Evolutionary conservation across 306 rosid genomes (phyloP).

Genomic region (Cucurbita moschata): DNA sequence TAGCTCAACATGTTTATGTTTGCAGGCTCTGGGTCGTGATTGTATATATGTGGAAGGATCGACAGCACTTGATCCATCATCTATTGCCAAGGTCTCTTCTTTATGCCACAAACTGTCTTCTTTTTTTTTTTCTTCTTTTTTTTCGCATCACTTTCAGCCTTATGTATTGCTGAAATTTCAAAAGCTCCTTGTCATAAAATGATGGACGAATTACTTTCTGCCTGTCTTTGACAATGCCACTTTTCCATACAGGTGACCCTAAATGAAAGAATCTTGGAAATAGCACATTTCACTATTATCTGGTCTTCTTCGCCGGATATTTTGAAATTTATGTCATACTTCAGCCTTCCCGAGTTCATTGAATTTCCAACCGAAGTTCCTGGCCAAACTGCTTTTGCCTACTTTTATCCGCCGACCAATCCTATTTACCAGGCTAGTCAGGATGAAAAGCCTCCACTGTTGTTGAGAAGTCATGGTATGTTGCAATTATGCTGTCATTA

Average conservation of each 20-base stretch:
- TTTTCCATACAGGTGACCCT: conserved; percentile 35
- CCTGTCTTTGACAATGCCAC: too few species aligned
- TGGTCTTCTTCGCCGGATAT: conserved; percentile 91
- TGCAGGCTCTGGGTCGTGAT: conserved; percentile 45
- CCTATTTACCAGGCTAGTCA: conserved; percentile 40
- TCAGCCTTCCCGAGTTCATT: conserved; percentile 68
- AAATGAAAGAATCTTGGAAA: conserved; percentile 38
- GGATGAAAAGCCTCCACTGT: conserved; percentile 77
- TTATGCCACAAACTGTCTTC: too few species aligned
- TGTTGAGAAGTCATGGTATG: conserved; percentile 84
- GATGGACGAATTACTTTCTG: too few species aligned
- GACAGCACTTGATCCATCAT: conserved; percentile 49
- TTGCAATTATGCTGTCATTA: conserved; percentile 1
- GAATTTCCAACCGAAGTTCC: conserved; percentile 91
- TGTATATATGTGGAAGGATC: conserved; percentile 82
- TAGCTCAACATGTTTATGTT: conserved; percentile 8
- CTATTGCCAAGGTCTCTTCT: conserved; percentile 61
- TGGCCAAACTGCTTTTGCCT: conserved; percentile 85
- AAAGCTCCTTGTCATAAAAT: too few species aligned
- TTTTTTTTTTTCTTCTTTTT: too few species aligned
- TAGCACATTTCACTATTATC: conserved; percentile 40
- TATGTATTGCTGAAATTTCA: too few species aligned
- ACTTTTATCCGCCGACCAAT: conserved; percentile 73
- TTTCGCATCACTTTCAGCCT: too few species aligned
- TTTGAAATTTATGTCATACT: conserved; percentile 45